Conservation (phyloP, 2,329 filamentous ascomycete genomes). For the Hymenoscyphus albidus region DNA sequence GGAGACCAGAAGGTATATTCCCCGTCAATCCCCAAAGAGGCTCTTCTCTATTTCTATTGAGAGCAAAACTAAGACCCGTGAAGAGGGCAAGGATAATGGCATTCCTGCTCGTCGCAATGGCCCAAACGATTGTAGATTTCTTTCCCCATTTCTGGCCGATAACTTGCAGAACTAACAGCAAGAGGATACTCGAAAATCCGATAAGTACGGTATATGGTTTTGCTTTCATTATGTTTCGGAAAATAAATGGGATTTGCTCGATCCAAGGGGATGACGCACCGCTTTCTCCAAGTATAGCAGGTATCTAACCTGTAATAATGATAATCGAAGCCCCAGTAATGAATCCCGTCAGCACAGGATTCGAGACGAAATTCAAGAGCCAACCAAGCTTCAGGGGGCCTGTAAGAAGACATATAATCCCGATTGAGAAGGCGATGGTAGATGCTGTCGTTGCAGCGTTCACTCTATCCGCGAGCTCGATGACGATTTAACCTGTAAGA, state of each 20-base stretch:
- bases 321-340: conserved; percentile 63
- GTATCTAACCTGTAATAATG: conserved; percentile 61
- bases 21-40: conserved; percentile 53
- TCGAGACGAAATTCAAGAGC: conserved; percentile 62
- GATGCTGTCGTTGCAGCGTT: conserved; percentile 54
- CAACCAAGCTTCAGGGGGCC: conserved; percentile 62
- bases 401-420: conserved; percentile 56
- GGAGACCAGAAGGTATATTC: conserved; percentile 53
- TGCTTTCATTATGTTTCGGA: conserved; percentile 52
- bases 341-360: conserved; percentile 61
- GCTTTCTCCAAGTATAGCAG: conserved; percentile 33
- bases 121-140: conserved; percentile 55
- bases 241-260: conserved; percentile 55
- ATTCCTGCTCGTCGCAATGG: conserved; percentile 57
- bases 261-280: conserved; percentile 50
- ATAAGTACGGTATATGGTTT: conserved; percentile 48
- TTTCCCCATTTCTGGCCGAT: conserved; percentile 51
- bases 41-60: conserved; percentile 45
- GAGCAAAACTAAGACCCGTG: conserved; percentile 58
- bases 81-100: conserved; percentile 59
- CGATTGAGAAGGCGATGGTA: conserved; percentile 60
- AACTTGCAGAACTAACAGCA: conserved; percentile 53
- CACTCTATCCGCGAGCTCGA: conserved; percentile 45
- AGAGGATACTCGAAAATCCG: conserved; percentile 53
- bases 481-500: conserved; percentile 59